Conservation (phyloP, 768 basidiomycete species). For the Lentinula sp. region DNA sequence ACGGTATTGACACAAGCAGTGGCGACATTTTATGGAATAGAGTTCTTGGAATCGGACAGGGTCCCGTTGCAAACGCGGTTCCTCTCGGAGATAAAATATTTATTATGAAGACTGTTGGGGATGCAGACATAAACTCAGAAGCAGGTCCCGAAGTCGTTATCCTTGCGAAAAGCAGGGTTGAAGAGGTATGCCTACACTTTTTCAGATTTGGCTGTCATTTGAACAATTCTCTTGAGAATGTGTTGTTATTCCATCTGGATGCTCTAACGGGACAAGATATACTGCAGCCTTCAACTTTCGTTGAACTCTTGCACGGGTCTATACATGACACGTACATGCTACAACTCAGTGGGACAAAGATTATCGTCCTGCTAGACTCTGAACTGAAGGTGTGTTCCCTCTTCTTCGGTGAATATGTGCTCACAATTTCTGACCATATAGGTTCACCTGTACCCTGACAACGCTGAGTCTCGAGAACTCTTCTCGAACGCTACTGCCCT, state of each 20-base stretch:
- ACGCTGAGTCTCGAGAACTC: constrained; percentile 31
- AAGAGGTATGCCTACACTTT: constrained; percentile 43
- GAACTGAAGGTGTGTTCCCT: constrained; percentile 56
- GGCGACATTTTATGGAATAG: constrained; percentile 79
- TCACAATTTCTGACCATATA: constrained; percentile 15
- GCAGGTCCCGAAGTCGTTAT: constrained; percentile 52
- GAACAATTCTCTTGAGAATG: constrained; percentile 44
- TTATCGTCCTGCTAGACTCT: constrained; percentile 67
- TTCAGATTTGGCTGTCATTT: neutral
- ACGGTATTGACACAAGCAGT: constrained; percentile 74
- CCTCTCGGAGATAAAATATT: constrained; percentile 56
- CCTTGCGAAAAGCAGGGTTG: constrained; percentile 53
- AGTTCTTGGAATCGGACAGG: constrained; percentile 61
- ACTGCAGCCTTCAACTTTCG: constrained; percentile 21
- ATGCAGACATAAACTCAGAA: constrained; percentile 24
- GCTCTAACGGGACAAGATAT: constrained; percentile 73
- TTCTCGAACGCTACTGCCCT: constrained; percentile 36
- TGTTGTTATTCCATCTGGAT: constrained; percentile 71
- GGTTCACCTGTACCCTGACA: constrained; percentile 68
- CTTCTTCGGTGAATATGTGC: too few species aligned
- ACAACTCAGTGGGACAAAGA: constrained; percentile 33
- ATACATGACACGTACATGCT: constrained; percentile 54
- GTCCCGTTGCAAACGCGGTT: constrained; percentile 47
- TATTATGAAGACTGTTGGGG: constrained; percentile 40
- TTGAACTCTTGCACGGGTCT: constrained; percentile 46